phyloP scores from a whole-genome alignment of 2,329 filamentous ascomycete genomes.

The Atkinsonella texensis region DNA sequence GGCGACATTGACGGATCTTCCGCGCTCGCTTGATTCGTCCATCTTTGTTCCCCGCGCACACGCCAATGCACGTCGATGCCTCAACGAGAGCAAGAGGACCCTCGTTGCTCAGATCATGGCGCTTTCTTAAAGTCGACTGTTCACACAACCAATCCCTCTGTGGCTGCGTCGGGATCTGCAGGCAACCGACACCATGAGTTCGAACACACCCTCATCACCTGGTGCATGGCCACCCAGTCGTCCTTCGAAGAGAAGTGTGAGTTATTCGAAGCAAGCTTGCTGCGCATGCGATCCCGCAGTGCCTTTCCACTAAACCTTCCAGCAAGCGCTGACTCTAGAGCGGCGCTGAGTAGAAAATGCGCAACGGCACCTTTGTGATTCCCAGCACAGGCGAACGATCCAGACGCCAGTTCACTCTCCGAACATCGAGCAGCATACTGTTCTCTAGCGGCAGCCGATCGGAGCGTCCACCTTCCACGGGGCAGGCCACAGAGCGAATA shows the following conservation, averaged over 20 bases:
- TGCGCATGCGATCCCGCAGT: neutral
- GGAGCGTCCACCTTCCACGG: slow-evolving; percentile 11
- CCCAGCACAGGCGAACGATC: slow-evolving; percentile 77
- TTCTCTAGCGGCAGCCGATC: slow-evolving; percentile 15
- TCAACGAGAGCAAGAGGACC: too few species aligned
- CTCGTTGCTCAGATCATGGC: neutral
- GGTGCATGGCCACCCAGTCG: slow-evolving; percentile 30
- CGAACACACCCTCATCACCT: slow-evolving; percentile 19
- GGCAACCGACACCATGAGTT: slow-evolving; percentile 26
- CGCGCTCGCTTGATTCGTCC: too few species aligned
- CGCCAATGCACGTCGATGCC: too few species aligned
- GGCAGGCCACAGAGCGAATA: slow-evolving; percentile 9
- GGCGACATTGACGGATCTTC: too few species aligned
- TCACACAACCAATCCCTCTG: neutral
- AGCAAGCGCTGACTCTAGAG: neutral
- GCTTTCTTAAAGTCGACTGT: neutral
- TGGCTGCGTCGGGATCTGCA: slow-evolving; percentile 9
- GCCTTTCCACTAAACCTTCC: neutral
- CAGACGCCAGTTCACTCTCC: slow-evolving; percentile 67
- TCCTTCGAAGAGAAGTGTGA: slow-evolving; percentile 34
- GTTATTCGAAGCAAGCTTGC: slow-evolving; percentile 9
- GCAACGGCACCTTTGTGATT: slow-evolving; percentile 77
- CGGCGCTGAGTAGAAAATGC: slow-evolving; percentile 47
- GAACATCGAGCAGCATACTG: slow-evolving; percentile 29
- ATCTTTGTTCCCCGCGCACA: too few species aligned